Evolutionary conservation across 495 filamentous ascomycete genomes (phyloP), one percentile per base, ranked within the genome.

Genomic region (Penicillium ucsense): DNA sequence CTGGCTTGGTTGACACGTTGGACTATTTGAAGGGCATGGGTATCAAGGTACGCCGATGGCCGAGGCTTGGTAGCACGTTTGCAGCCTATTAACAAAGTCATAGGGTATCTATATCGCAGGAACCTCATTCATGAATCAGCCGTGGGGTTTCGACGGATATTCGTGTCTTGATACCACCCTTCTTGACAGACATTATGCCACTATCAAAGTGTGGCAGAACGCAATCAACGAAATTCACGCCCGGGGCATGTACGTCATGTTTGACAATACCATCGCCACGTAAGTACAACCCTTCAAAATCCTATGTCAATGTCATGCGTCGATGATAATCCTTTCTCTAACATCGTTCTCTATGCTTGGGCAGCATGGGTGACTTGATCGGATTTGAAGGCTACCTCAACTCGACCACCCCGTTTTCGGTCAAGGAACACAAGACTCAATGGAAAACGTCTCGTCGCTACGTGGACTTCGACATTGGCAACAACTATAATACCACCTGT

Each of bases 11-110:
- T 30, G 78, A 83, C 51, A 81, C 78, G 10, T 63, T 88, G 40
- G 84, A 88, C 59, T 88, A 88, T 56, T 61, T 88, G 30, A 79
- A 83, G 49, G 84, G 84, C 46, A 79, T 85, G 80, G 84, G 84
- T 1, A 79, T 85, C 61, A 85, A 84, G 73, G 80, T 77, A 50
- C n/a, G 66, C 52, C 20, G 20, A 20, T 20, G 20, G 20, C 20
- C 20, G 20, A 20, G 20, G 20, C 20, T 20, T 20, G 20, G 20
- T 20, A 20, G 20, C 1, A 20, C 2, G 20, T 1, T 20, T 20
- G 20, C 20, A 20, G 20, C 20, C 1, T 20, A 11, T 39, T 53
- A 45, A 30, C 49, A 31, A 39, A 2, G 27, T 27, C 46, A 3
- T 12, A 78, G 79, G 79, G 68, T 30, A 68, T 88, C 38, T 88